Evolutionary conservation across 148 eudicot genomes (phyloP).

Genomic region (Chenopodium album): DNA sequence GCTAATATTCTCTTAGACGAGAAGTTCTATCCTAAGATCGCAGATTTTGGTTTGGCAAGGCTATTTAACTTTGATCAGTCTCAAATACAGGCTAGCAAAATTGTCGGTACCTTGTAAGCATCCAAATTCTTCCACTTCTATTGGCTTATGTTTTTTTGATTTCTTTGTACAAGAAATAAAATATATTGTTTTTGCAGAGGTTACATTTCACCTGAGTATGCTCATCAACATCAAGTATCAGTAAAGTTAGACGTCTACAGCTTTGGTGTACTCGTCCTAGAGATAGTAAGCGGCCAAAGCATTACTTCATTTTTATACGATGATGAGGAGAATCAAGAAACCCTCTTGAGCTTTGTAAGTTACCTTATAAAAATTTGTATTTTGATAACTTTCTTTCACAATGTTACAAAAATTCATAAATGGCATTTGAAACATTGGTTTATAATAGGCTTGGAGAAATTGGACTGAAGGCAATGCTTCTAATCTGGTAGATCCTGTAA

Average conservation of each 20-base stretch:
- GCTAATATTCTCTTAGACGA: constrained; percentile 30
- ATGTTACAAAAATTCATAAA: not conserved
- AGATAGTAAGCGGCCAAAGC: constrained; percentile 28
- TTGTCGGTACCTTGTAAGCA: constrained; percentile 34
- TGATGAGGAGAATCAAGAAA: constrained; percentile 7
- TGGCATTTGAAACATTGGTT: too few relatives aligned
- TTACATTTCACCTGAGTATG: constrained; percentile 33
- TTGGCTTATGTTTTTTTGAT: too few relatives aligned
- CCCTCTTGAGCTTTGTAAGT: constrained; percentile 17
- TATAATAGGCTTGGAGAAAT: constrained; percentile 13
- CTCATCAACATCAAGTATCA: constrained; percentile 21
- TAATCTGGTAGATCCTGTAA: constrained; percentile 10
- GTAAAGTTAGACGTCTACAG: constrained; percentile 31
- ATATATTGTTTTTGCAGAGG: constrained; percentile 15
- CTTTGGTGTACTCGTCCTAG: constrained; percentile 34
- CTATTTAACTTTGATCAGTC: constrained; percentile 23
- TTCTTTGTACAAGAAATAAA: not conserved
- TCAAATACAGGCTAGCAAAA: constrained; percentile 22
- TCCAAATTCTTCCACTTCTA: not conserved
- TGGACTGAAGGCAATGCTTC: constrained; percentile 10
- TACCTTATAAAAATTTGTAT: too few relatives aligned
- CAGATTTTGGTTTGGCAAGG: constrained; percentile 43
- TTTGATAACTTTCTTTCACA: not conserved
- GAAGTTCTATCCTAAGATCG: constrained; percentile 36
- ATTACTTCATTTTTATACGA: not conserved